Conservation (phyloP, 2,329 filamentous ascomycete species). For the Parastagonospora nodorum region DNA sequence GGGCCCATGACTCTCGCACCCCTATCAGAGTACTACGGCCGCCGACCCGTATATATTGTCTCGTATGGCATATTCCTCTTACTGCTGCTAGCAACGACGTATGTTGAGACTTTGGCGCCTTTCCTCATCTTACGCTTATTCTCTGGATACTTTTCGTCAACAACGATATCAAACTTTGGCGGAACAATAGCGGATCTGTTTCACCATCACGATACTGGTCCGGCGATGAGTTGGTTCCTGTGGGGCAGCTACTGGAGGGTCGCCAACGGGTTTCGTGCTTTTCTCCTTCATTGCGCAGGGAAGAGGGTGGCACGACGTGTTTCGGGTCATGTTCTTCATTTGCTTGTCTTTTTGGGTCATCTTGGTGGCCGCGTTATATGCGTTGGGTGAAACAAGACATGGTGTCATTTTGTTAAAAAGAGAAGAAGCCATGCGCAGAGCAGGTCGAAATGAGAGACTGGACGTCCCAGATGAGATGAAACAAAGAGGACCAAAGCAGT, state of each 20-base stretch:
- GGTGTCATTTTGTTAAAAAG: constrained; percentile 50
- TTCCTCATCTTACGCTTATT: constrained; percentile 53
- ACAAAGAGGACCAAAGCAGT: constrained; percentile 43
- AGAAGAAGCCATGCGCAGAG: constrained; percentile 36
- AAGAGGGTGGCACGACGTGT: constrained; percentile 51
- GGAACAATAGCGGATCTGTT: constrained; percentile 55
- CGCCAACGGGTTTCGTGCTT: constrained; percentile 53
- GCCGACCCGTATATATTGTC: constrained; percentile 51
- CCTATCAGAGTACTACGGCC: constrained; percentile 49
- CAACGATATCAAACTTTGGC: constrained; percentile 48
- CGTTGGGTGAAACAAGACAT: constrained; percentile 52
- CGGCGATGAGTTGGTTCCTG: constrained; percentile 50
- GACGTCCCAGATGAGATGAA: constrained; percentile 48
- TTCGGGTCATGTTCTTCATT: constrained; percentile 54
- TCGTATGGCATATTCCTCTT: constrained; percentile 51
- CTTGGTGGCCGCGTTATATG: constrained; percentile 44
- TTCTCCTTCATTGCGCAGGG: constrained; percentile 53
- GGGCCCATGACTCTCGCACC: constrained; percentile 45
- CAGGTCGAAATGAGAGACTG: constrained; percentile 29
- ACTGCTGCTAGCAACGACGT: constrained; percentile 51
- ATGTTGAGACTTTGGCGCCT: constrained; percentile 48
- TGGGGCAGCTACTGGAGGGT: constrained; percentile 56
- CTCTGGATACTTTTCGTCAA: constrained; percentile 52
- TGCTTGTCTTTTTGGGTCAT: constrained; percentile 52
- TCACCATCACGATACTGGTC: constrained; percentile 49